Percentiles rank a stretch among this genome's conserved stretches.
phyloP scores from a whole-genome alignment of 2,329 filamentous ascomycete species.

The Drechslerella stenobrocha region DNA sequence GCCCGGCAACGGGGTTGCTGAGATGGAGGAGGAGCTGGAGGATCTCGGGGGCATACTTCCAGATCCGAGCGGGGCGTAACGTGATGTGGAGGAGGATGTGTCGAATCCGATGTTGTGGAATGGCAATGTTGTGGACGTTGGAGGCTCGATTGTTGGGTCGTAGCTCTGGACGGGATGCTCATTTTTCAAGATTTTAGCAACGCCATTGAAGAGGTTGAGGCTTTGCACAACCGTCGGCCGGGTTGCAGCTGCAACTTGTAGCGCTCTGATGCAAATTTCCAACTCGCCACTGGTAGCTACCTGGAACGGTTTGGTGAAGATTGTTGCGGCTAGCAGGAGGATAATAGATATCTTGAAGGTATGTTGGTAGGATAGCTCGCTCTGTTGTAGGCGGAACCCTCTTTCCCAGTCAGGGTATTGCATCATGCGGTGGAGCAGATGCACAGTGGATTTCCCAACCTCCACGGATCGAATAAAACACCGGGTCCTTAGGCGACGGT shows the following conservation, averaged over 20 bases:
- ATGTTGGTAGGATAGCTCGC: constrained; percentile 51
- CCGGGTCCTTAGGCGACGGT: constrained; percentile 50
- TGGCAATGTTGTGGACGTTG: neutral
- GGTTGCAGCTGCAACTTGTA: constrained; percentile 46
- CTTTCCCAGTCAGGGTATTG: constrained; percentile 49
- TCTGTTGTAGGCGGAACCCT: constrained; percentile 50
- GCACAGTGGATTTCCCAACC: constrained; percentile 51
- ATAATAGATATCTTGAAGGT: constrained; percentile 52
- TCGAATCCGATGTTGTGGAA: constrained; percentile 24
- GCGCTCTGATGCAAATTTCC: constrained; percentile 49
- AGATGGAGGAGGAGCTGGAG: constrained; percentile 7
- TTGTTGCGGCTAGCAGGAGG: constrained; percentile 51
- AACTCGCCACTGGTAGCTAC: constrained; percentile 50
- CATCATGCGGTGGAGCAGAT: constrained; percentile 50
- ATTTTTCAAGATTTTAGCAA: constrained; percentile 48
- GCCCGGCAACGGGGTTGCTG: constrained; percentile 5
- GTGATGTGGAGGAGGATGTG: constrained; percentile 4
- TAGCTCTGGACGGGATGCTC: constrained; percentile 13
- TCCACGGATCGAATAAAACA: constrained; percentile 52
- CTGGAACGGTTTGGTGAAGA: constrained; percentile 50
- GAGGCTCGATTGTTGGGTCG: neutral
- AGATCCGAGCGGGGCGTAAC: constrained; percentile 10
- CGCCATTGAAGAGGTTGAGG: constrained; percentile 51
- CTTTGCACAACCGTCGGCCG: constrained; percentile 45
- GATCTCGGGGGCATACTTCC: constrained; percentile 12